Percentiles rank a stretch among this genome's conserved stretches.
Evolutionary conservation across 352 stramenopile genomes (phyloP).

Genomic region (Globisporangium yorkense): DNA sequence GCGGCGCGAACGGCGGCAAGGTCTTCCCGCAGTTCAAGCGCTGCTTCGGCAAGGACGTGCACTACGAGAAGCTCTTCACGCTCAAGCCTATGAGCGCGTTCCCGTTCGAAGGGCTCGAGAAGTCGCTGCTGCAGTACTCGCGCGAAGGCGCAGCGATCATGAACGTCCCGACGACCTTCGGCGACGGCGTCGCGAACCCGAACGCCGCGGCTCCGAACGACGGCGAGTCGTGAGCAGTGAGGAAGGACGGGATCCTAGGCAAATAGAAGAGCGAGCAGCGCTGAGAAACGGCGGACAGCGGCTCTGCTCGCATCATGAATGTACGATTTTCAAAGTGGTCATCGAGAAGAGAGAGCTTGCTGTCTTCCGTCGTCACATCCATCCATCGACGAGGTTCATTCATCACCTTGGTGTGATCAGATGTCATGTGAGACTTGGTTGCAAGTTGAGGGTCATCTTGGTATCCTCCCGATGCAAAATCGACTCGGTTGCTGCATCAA

Average conservation of each 20-base stretch:
- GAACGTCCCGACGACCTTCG: constrained; percentile 5
- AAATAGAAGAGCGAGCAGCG: not conserved
- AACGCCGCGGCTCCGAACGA: not conserved
- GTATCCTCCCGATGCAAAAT: not conserved
- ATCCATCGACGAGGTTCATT: too few relatives aligned
- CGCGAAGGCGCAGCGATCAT: constrained; percentile 5
- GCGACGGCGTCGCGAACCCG: not conserved
- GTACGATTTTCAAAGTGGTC: too few relatives aligned
- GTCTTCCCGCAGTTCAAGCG: constrained; percentile 62
- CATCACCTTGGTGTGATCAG: too few relatives aligned
- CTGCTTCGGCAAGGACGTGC: constrained; percentile 64
- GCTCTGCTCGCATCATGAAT: too few relatives aligned
- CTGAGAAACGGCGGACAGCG: too few relatives aligned
- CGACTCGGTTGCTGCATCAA: not conserved
- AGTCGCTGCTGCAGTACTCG: constrained; percentile 3
- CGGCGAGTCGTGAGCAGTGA: not conserved
- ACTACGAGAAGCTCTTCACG: constrained; percentile 62
- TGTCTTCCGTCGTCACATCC: too few relatives aligned
- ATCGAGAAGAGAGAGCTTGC: too few relatives aligned
- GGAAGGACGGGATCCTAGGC: not conserved
- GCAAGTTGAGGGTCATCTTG: not conserved
- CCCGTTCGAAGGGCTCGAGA: constrained; percentile 29
- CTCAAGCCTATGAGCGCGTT: constrained; percentile 62
- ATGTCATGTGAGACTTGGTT: too few relatives aligned
- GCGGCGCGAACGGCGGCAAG: constrained; percentile 58